Percentiles rank a stretch among this genome's conserved stretches.
phyloP scores from a whole-genome alignment of 805 yeast species.

The Metschnikowia similis region DNA sequence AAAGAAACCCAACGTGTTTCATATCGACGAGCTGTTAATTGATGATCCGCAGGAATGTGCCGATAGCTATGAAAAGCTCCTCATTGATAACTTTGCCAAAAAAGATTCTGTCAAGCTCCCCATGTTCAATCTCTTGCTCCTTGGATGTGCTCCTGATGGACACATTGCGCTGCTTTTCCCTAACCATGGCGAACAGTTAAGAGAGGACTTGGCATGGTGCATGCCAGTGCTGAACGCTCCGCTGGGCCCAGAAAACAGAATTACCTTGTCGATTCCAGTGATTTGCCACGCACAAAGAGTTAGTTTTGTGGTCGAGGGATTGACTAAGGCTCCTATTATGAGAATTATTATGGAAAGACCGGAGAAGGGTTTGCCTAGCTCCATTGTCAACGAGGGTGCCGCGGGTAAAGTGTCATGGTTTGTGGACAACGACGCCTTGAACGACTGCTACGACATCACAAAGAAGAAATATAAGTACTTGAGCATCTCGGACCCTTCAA shows the following conservation, averaged over 20 bases:
- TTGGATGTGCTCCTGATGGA: slow-evolving; percentile 99
- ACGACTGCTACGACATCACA: slow-evolving; percentile 66
- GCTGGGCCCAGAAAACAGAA: slow-evolving; percentile 77
- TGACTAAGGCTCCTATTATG: slow-evolving; percentile 89
- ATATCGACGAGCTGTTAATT: slow-evolving; percentile 72
- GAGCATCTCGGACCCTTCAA: slow-evolving; percentile 24
- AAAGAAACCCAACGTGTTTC: slow-evolving; percentile 67
- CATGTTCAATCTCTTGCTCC: slow-evolving; percentile 81
- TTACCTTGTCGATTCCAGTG: slow-evolving; percentile 89
- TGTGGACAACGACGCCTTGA: slow-evolving; percentile 89
- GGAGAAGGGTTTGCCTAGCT: slow-evolving; percentile 91
- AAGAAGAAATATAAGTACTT: slow-evolving; percentile 67
- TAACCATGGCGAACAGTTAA: slow-evolving; percentile 71
- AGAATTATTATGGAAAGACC: slow-evolving; percentile 94
- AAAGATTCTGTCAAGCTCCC: slow-evolving; percentile 96
- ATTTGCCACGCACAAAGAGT: slow-evolving; percentile 90
- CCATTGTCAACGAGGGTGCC: slow-evolving; percentile 92
- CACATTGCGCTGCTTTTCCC: slow-evolving; percentile 97
- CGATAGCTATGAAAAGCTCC: slow-evolving; percentile 80
- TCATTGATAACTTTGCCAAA: slow-evolving; percentile 88
- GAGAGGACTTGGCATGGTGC: slow-evolving; percentile 94
- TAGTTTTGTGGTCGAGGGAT: slow-evolving; percentile 93
- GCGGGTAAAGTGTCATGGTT: slow-evolving; percentile 97
- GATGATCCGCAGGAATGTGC: slow-evolving; percentile 89
- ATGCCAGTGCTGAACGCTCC: slow-evolving; percentile 92